Evolutionary conservation across 2,329 filamentous ascomycete species (phyloP).

Genomic region (Chaetomiaceae sp.): DNA sequence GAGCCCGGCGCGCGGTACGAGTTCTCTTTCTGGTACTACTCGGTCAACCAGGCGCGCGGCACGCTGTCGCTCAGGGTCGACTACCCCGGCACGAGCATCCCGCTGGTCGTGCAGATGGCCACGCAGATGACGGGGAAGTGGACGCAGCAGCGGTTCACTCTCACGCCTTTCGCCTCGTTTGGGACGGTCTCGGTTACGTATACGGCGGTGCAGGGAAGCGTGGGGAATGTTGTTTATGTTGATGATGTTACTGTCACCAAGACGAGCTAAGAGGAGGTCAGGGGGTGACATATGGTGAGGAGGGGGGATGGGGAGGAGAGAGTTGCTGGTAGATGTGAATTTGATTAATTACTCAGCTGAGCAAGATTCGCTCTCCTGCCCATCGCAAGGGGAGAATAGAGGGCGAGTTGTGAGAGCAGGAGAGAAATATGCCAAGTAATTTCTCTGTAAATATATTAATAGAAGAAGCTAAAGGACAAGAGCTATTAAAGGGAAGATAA

Average conservation of each 20-base stretch:
- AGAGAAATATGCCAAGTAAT: too few relatives aligned
- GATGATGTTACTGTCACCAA: background rate
- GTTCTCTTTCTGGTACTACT: background rate
- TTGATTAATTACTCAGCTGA: too few relatives aligned
- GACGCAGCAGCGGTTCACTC: background rate
- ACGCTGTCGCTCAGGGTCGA: background rate
- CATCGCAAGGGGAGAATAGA: too few relatives aligned
- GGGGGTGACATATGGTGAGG: too few relatives aligned
- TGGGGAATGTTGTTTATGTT: background rate
- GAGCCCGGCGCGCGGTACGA: background rate
- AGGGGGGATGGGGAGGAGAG: too few relatives aligned
- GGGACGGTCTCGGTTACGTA: background rate
- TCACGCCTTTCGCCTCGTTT: background rate
- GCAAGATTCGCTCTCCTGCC: too few relatives aligned
- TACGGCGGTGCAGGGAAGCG: background rate
- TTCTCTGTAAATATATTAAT: too few relatives aligned
- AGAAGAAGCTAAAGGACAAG: too few relatives aligned
- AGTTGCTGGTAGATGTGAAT: too few relatives aligned
- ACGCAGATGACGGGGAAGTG: background rate
- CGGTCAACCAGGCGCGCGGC: background rate
- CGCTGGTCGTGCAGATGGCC: background rate
- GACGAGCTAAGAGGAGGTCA: background rate
- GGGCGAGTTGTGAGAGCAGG: too few relatives aligned
- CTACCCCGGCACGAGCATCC: background rate
- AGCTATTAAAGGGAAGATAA: too few relatives aligned